Percentiles rank a stretch among this genome's conserved stretches.
Conservation (phyloP, 345 rosid genomes). For the Salix brachista region DNA sequence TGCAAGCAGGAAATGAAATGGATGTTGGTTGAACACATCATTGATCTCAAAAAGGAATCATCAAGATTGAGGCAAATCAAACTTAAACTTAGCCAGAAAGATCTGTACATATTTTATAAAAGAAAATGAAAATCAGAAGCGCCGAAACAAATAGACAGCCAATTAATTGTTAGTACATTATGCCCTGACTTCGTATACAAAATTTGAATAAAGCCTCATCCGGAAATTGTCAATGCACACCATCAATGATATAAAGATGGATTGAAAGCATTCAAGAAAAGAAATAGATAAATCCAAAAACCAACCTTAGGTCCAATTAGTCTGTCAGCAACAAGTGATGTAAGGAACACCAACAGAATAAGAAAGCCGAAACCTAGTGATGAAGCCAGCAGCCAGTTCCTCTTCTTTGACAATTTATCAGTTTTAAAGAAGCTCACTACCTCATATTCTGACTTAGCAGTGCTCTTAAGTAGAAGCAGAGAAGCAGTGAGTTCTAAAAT, state of each 20-base stretch:
- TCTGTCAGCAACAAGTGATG: conserved; percentile 45
- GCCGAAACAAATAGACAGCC: not conserved
- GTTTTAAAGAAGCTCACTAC: conserved; percentile 38
- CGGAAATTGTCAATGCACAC: not conserved
- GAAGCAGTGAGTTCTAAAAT: conserved; percentile 52
- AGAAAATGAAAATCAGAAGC: not conserved
- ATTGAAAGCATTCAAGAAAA: conserved; percentile 4
- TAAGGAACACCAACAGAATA: conserved; percentile 44
- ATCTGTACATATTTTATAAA: not conserved
- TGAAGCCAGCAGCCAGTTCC: conserved; percentile 65
- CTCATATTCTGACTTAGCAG: conserved; percentile 42
- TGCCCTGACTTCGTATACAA: not conserved
- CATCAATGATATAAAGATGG: not conserved
- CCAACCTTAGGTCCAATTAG: conserved; percentile 52
- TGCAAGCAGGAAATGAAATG: too few species aligned
- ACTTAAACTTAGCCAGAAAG: not conserved
- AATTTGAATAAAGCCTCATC: not conserved
- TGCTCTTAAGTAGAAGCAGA: conserved; percentile 46
- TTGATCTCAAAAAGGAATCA: not conserved
- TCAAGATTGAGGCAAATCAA: not conserved
- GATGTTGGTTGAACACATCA: too few species aligned
- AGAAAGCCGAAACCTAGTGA: conserved; percentile 59
- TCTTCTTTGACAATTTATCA: conserved; percentile 21
- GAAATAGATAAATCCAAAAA: conserved; percentile 1
- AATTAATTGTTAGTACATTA: too few species aligned